Evolutionary conservation across 2,329 filamentous ascomycete species (phyloP), one percentile per base, ranked within the genome.

Genomic region (Sodiomyces alkalinus): DNA sequence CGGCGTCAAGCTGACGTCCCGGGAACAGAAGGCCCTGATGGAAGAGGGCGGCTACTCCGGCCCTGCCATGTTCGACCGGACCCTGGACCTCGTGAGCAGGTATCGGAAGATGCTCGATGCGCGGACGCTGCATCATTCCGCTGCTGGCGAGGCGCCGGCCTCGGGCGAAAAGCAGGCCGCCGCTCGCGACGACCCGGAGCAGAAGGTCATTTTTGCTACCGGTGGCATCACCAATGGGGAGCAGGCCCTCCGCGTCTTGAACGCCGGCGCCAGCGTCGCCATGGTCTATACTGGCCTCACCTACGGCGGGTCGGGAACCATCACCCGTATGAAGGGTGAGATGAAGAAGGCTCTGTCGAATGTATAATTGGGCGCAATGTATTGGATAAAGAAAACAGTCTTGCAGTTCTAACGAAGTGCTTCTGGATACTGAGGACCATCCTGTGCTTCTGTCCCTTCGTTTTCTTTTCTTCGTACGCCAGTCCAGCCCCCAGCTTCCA

Each of bases 1-100:
- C 15, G 74, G 77, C 16, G 68, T 77, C 38, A 51, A 58, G 19
- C 62, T 93, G 16, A 68, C 75, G 0, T 43, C 58, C 2, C 62
- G 68, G 37, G 87, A 98, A 47, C 63, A 73, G 39, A 54, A 59
- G 34, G 64, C 75, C 2, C 52, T 94, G 18, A 62, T 64, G 32
- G 82, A 94, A 54, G 74, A 76, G 13, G 86, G 90, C 17, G 87
- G 90, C 2, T 92, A 85, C 52, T 93, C 85, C 0, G 87, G 90
- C 1, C 90, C 90, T 1, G 79, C 80, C 47, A 74, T 93, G 63
- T 93, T 92, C 44, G 69, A 77, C 36, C 68, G 76, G 28, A 94
- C 85, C 0, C 57, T 87, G 15, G 64, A 68, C 6, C 62, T 98
- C 7, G 86, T 96, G 1, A 73, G 67, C 34, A 71, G 74, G 39